Percentiles rank a stretch among this genome's conserved stretches.
Conservation (phyloP, 768 basidiomycete species). For the Daedalea quercina region DNA sequence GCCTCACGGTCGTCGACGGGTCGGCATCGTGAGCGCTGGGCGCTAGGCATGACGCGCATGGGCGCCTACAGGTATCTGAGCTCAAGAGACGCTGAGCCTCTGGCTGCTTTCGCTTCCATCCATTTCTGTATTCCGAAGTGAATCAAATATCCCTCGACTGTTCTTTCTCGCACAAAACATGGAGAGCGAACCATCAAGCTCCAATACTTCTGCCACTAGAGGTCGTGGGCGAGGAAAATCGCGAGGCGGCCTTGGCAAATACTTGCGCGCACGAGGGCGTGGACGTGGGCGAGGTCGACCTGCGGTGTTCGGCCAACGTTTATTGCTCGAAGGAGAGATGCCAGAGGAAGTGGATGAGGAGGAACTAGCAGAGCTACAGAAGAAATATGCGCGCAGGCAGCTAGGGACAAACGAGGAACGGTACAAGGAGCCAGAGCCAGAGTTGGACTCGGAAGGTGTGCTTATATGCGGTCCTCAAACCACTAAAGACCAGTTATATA, state of each 20-base stretch:
- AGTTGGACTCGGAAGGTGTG: constrained; percentile 66
- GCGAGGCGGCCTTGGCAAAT: constrained; percentile 68
- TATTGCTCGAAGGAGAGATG: constrained; percentile 55
- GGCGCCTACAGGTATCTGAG: too few relatives aligned
- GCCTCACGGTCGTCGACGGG: too few relatives aligned
- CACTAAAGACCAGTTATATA: too few relatives aligned
- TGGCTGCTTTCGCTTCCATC: too few relatives aligned
- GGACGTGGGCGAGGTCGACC: constrained; percentile 55
- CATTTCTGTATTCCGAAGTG: too few relatives aligned
- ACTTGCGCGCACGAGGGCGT: constrained; percentile 63
- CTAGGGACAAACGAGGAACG: constrained; percentile 69
- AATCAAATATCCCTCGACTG: too few relatives aligned
- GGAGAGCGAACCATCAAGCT: neutral
- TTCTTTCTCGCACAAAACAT: too few relatives aligned
- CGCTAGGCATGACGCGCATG: too few relatives aligned
- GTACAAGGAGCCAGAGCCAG: constrained; percentile 64
- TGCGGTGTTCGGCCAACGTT: constrained; percentile 56
- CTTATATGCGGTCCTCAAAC: neutral
- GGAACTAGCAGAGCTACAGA: constrained; percentile 38
- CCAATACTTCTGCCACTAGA: neutral
- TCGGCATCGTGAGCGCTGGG: too few relatives aligned
- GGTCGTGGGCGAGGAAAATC: constrained; percentile 35
- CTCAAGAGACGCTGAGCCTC: too few relatives aligned
- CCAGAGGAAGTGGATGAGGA: constrained; percentile 35
- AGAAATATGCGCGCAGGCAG: constrained; percentile 50